Evolutionary conservation across 331 rosid genomes (phyloP).

Genomic region (Malus hybrid): DNA sequence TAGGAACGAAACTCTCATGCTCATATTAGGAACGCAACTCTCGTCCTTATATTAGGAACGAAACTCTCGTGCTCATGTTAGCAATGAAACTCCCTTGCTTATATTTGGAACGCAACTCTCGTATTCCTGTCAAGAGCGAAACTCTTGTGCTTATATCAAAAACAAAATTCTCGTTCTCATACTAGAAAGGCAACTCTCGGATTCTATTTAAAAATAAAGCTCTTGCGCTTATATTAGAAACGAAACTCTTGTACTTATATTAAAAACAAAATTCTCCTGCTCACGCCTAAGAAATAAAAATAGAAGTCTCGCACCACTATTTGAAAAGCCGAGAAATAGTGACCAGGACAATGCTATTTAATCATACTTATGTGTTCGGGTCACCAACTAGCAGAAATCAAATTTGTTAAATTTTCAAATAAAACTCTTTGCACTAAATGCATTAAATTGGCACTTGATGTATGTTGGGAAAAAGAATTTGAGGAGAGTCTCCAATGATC

Average conservation of each 20-base stretch:
- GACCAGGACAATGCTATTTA: neutral
- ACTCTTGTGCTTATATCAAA: too few relatives aligned
- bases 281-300: neutral
- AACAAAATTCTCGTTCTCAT: too few relatives aligned
- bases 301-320: neutral
- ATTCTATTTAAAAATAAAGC: too few relatives aligned
- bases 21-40: too few relatives aligned
- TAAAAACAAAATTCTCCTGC: too few relatives aligned
- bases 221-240: accelerated
- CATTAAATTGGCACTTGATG: neutral
- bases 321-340: neutral
- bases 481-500: neutral
- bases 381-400: neutral
- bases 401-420: neutral
- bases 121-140: too few relatives aligned
- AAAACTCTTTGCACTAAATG: neutral
- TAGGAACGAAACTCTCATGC: too few relatives aligned
- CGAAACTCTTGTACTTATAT: accelerated
- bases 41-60: accelerated
- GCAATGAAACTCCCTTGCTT: accelerated
- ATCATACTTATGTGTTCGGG: neutral
- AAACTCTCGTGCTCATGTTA: neutral
- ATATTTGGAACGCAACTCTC: too few relatives aligned
- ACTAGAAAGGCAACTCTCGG: too few relatives aligned
- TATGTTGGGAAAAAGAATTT: neutral